These are phyloP conservation scores for Endogone sp. DNA, from an alignment of 192 early-diverging fungal genomes.

Conservation along the genomic window DNA sequence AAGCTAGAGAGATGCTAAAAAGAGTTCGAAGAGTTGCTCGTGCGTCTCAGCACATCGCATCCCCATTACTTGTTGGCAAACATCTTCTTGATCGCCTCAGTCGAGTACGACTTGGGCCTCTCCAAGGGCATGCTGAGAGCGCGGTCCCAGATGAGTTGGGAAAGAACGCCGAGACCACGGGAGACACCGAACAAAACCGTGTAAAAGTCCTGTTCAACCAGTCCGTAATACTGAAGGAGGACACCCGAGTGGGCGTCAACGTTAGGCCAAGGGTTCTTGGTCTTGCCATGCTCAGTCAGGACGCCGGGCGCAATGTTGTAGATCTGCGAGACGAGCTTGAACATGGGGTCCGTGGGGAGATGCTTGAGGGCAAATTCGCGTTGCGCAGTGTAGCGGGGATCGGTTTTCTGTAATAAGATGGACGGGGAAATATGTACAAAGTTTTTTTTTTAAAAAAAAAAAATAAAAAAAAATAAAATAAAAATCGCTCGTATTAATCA, in stretches of 20 bases:
- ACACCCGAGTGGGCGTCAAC: constrained; percentile 99
- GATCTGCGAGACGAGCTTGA: constrained; percentile 93
- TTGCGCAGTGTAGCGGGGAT: constrained; percentile 97
- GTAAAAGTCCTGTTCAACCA: constrained; percentile 99
- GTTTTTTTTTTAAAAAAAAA: too few relatives aligned
- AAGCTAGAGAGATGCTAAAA: too few relatives aligned
- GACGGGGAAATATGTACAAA: background rate
- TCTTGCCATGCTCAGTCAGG: constrained; percentile 98
- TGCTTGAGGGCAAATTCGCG: constrained; percentile 99
- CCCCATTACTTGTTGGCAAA: constrained; percentile 56
- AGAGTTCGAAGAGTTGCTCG: too few relatives aligned
- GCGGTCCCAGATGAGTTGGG: constrained; percentile 97
- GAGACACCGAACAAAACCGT: constrained; percentile 99
- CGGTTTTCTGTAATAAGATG: constrained; percentile 56
- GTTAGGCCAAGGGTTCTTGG: constrained; percentile 99
- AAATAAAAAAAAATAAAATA: too few relatives aligned
- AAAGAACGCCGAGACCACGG: constrained; percentile 92
- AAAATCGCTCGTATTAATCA: too few relatives aligned
- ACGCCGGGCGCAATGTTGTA: constrained; percentile 98
- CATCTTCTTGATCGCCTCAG: constrained; percentile 85
- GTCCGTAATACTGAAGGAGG: constrained; percentile 92
- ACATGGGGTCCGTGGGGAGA: constrained; percentile 93
- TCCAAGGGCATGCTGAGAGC: constrained; percentile 93
- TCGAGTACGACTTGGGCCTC: constrained; percentile 88
- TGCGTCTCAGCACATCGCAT: too few relatives aligned